Evolutionary conservation across 768 basidiomycete species (phyloP), one percentile per base, ranked within the genome.

Genomic region (Hypholoma fasciculare): DNA sequence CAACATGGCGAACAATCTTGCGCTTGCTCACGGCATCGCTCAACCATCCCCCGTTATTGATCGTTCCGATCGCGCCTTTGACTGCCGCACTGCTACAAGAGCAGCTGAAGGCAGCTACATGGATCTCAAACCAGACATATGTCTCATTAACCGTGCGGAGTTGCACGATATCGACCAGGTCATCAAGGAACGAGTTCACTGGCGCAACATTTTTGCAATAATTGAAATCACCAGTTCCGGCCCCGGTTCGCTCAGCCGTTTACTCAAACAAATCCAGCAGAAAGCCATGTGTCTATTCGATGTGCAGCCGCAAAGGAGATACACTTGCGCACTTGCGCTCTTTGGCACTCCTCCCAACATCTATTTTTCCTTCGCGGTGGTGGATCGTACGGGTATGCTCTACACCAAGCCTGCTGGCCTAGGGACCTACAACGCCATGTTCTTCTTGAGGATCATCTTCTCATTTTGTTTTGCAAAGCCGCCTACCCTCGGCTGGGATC

Each of bases 261-360:
- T 30, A 30, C 27, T 48, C 46, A 5, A 26, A 16, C 49, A 57
- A 51, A 50, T 57, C 17, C 13, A 23, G 8, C 20, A 50, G 20
- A 57, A 57, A 30, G 37, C 56, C 23, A 26, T 37, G 26, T 51
- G 47, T 36, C 12, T 57, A 3, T 57, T 57, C 19, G 56, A 57
- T 4, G 56, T 51, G 11, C 56, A 57, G 49, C 56, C 56, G 14
- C 39, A 50, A 42, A 23, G 49, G 40, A 14, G 8, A 16, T 57
- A 51, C 44, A 23, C 34, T 26, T 50, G 38, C n/a, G 56, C 38
- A 16, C 16, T 57, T 4, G 48, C 20, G 26, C 9, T 57, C 40
- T 17, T 26, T 19, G 56, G 56, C 1, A 13, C 1, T 13, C 6
- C 20, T 7, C 23, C 16, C n/a, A 9, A 50, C n/a, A 3, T 7